phyloP scores from a whole-genome alignment of 2,329 filamentous ascomycete species.

The Mycosphaerella arachidis region DNA sequence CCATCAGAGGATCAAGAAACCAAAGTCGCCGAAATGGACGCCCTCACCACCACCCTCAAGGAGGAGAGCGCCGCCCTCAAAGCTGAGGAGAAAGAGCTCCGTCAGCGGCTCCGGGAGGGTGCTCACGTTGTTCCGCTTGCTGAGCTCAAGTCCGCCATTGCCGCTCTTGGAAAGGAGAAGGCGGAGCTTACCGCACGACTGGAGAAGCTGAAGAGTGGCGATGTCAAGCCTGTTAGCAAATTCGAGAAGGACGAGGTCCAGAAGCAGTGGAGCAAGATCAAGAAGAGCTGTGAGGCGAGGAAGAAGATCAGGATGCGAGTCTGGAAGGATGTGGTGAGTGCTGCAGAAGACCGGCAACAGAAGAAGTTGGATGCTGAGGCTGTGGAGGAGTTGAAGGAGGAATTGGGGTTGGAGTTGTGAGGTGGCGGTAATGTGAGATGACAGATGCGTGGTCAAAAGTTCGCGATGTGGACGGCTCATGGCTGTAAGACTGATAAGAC shows the following conservation, averaged over 20 bases:
- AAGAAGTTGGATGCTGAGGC: constrained; percentile 41
- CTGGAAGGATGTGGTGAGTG: constrained; percentile 42
- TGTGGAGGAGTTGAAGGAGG: constrained; percentile 28
- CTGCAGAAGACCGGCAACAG: constrained; percentile 40
- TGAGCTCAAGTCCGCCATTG: constrained; percentile 45
- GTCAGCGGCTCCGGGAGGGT: constrained; percentile 44
- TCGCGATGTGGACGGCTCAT: too few species aligned
- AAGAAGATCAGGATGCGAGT: constrained; percentile 48
- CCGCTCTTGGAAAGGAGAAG: constrained; percentile 44
- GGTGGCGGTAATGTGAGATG: not conserved
- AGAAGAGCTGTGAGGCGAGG: constrained; percentile 37
- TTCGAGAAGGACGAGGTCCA: constrained; percentile 47
- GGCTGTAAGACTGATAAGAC: too few species aligned
- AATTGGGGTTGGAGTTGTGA: constrained; percentile 8
- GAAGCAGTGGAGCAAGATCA: constrained; percentile 44
- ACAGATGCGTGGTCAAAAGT: too few species aligned
- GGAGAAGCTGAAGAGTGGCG: constrained; percentile 37
- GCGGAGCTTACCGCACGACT: constrained; percentile 40
- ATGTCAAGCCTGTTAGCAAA: constrained; percentile 43
- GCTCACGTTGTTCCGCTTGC: constrained; percentile 48
- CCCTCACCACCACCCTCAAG: constrained; percentile 45
- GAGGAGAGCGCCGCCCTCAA: constrained; percentile 43
- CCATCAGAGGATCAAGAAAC: constrained; percentile 46
- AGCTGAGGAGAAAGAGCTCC: constrained; percentile 47
- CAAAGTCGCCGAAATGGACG: constrained; percentile 47